Base-by-base conservation (phyloP, 768 basidiomycete species). In the Mycena belliarum region DNA sequence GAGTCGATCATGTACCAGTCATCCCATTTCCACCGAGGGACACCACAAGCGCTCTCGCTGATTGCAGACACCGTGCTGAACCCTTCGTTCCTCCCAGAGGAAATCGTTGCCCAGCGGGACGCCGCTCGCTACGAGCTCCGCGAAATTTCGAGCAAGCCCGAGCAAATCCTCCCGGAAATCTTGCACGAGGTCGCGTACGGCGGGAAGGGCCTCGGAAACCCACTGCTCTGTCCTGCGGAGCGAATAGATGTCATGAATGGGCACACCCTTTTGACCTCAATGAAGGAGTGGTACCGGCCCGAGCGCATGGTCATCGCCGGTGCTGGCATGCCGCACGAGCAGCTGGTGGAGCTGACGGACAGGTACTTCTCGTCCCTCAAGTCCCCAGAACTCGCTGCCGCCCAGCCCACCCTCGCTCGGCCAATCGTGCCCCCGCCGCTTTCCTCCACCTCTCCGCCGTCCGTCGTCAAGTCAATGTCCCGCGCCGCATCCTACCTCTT, bases 1-100 rank as follows among this genome's bases (percentile, higher is more conserved):
- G 97, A 99, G 71, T 84, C 93, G 21, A 94, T 98, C 68, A 93
- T 97, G 90, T 99, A 98, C 70, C 97, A 98, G 73, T 96, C 96
- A 12, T 93, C 94, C 37, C 90, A 96, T 70, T 95, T 95, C 68
- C 86, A 93, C 63, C 78, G 85, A 59, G 86, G 85, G 38, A 92
- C 95, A 2, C 85, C 91, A 1, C 79, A 86, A 8, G 93, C 94
- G 12, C 70, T 99, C 48, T 88, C 89, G 25, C 83, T 98, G 60
- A 92, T 99, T 58, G 84, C 95, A 32, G 95, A 98, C 72, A 96
- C 95, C 16, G 87, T 92, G 47, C 79, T 89, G 53, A 85, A 93
- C 67, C 85, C 97, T 11, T 75, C 85, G 1, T 86, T 97, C 70
- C 71, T 82, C 20, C 73, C 77, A 0, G 90, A 91, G 51, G 97